Base-by-base conservation (phyloP, 208 protist genomes). In the Acanthamoeba sp. region DNA sequence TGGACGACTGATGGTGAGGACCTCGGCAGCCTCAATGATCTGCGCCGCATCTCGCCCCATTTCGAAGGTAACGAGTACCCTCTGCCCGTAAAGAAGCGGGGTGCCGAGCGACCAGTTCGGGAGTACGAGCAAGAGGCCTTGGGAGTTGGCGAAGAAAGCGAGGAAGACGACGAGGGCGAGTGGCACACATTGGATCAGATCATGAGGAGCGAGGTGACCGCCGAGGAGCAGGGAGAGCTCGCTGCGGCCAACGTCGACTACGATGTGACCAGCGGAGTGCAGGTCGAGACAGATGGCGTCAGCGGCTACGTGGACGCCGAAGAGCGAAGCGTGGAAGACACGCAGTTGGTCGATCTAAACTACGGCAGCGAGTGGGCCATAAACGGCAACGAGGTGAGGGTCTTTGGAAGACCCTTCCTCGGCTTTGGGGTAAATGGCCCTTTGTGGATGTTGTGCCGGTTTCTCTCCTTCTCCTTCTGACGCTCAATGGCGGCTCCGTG, bases 181-280 rank as follows among this genome's bases (percentile, higher is more conserved):
- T 85, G 76, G 76, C 76, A 36, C 22, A 85, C 76, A 7, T n/a
- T 85, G 40, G 76, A 85, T 4, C n/a, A 85, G 22, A 85, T 85
- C 34, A 57, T 85, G 40, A 48, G 57, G 24, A n/a, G 40, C 42
- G 40, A 85, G 40, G 76, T 32, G 16, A 27, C 16, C 24, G 64
- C 16, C 14, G 64, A 18, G 64, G 64, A 36, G 64, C 24, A 14
- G 64, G 64, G 1, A 14, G 64, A 29, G 32, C 29, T 36, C 12
- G 64, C 64, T 16, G n/a, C 27, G 27, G 64, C 27, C 64, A 27
- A 52, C 45, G 24, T 5, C 40, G 42, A n/a, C n/a, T n/a, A 32
- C 40, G 76, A 76, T 9, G 66, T 24, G 32, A 76, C 66, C 66
- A 76, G 66, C 66, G 66, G 42, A 6, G 66, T 10, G 5, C 66